A percentile compares a stretch with the other conserved stretches of the same genome.
Evolutionary conservation across 2,329 filamentous ascomycete species (phyloP).

Genomic region (Thermoascus crustaceus): DNA sequence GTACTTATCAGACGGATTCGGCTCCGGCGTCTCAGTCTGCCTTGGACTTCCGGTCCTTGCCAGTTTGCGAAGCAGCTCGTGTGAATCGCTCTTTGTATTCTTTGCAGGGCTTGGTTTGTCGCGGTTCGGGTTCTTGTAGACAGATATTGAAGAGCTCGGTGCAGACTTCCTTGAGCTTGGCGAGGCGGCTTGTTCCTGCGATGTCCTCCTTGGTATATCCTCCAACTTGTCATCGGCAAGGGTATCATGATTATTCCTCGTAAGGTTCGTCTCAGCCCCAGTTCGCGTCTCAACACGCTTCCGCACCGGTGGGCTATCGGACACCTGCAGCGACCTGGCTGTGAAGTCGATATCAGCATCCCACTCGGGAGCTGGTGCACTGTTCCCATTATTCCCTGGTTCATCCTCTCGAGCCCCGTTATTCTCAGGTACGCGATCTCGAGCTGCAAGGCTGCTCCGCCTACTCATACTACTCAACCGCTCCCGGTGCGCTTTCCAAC

Average conservation of each 20-base stretch:
- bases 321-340: conserved; percentile 20
- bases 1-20: conserved; percentile 21
- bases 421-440: conserved; percentile 7
- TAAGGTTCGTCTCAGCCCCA: conserved; percentile 10
- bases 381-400: conserved; percentile 8
- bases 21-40: conserved; percentile 26
- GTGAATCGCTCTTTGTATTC: conserved; percentile 30
- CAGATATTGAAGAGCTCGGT: conserved; percentile 30
- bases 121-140: conserved; percentile 26
- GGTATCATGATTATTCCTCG: conserved; percentile 6
- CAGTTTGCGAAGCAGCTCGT: conserved; percentile 36
- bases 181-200: conserved; percentile 9
- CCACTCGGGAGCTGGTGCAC: conserved; percentile 12
- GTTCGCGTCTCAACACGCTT: conserved; percentile 14
- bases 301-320: conserved; percentile 23
- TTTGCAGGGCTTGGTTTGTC: conserved; percentile 21
- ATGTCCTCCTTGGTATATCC: conserved; percentile 14
- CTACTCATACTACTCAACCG: conserved; percentile 28
- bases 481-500: conserved; percentile 22
- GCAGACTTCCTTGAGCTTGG: conserved; percentile 22
- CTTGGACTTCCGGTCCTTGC: conserved; percentile 31
- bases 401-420: conserved; percentile 12
- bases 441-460: conserved; percentile 13
- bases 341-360: conserved; percentile 22
- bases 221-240: too few relatives aligned